phyloP scores from a whole-genome alignment of 73 alveolate species.

The Paramecium biaurelia region DNA sequence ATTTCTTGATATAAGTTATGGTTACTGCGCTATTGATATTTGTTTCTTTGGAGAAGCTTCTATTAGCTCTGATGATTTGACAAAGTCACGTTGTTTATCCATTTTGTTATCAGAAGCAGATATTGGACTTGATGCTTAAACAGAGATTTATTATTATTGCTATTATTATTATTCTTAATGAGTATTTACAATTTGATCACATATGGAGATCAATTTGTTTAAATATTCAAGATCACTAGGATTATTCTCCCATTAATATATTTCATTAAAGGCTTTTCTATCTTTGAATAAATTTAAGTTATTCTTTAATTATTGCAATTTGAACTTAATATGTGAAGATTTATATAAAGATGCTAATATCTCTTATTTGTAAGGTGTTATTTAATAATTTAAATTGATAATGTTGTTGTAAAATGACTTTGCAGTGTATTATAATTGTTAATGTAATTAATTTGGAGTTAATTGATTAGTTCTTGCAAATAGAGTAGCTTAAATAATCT shows the following conservation, averaged over 20 bases:
- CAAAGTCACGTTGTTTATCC: background rate
- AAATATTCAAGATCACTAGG: background rate
- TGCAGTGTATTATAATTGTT: background rate
- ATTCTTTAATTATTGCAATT: background rate
- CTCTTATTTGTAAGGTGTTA: background rate
- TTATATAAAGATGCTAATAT: background rate
- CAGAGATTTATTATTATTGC: background rate
- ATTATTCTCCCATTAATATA: background rate
- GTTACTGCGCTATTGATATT: background rate
- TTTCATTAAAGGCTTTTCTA: background rate
- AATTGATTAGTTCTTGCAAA: background rate
- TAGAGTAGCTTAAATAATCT: background rate
- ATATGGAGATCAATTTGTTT: background rate
- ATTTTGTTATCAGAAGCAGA: background rate
- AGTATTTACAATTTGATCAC: background rate
- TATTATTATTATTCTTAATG: background rate
- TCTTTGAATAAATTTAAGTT: background rate
- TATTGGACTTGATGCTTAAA: background rate
- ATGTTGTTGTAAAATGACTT: background rate
- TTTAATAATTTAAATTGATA: background rate
- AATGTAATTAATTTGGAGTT: background rate
- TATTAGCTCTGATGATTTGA: background rate
- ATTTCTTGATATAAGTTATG: background rate
- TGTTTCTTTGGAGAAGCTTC: background rate
- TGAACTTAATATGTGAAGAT: background rate